phyloP scores from a whole-genome alignment of 176 grass and related monocot species.

The Musa acuminata region DNA sequence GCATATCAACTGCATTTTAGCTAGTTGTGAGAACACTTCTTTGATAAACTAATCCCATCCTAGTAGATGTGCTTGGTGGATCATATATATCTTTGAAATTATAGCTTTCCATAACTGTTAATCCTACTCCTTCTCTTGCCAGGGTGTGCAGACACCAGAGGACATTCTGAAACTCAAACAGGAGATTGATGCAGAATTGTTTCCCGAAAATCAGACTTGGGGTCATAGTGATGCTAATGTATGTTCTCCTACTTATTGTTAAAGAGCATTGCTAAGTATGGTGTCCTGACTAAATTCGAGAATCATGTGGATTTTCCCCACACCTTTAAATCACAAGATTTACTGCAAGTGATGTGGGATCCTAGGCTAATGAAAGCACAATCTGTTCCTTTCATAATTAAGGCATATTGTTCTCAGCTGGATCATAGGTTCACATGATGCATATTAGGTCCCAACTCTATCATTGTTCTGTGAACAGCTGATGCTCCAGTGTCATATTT shows the following conservation, averaged over 20 bases:
- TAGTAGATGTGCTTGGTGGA: neutral
- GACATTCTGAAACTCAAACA: constrained; percentile 79
- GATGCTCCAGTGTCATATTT: neutral
- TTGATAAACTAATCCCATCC: neutral
- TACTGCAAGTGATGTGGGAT: neutral
- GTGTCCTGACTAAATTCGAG: neutral
- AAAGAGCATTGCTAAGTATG: neutral
- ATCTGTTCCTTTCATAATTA: neutral
- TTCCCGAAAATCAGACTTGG: constrained; percentile 77
- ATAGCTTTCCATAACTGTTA: neutral
- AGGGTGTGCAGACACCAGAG: constrained; percentile 53
- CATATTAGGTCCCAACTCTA: neutral
- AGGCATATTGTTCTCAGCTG: neutral
- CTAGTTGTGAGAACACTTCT: neutral
- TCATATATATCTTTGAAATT: no score
- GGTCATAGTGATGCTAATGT: constrained; percentile 59
- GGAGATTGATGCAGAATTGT: constrained; percentile 74
- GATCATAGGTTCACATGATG: neutral
- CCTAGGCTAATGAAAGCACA: neutral
- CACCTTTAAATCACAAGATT: neutral
- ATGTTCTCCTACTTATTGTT: constrained; percentile 1
- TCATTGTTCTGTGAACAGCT: neutral
- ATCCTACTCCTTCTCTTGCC: constrained; percentile 15
- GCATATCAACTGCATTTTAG: neutral
- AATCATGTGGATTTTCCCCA: neutral